Evolutionary conservation across 495 filamentous ascomycete species (phyloP).

Genomic region (Podospora pseudopauciseta): DNA sequence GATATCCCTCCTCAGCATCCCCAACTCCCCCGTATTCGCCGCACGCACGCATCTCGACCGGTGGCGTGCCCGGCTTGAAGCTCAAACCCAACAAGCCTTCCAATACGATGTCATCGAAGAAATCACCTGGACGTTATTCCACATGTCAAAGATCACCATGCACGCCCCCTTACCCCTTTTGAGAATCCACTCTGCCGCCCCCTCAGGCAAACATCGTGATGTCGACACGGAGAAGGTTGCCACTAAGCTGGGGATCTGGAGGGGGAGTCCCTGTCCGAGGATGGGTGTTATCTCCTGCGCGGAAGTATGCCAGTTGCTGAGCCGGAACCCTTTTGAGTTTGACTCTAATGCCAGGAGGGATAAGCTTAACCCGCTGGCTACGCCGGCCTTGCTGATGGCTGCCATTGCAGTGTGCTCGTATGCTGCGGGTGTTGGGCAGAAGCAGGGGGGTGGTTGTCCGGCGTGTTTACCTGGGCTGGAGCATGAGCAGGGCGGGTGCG

Average conservation of each 20-base stretch:
- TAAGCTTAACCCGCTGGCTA: slow-evolving; percentile 26
- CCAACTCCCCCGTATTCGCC: not conserved
- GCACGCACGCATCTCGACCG: not conserved
- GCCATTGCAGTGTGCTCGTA: slow-evolving; percentile 33
- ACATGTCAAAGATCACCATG: slow-evolving; percentile 30
- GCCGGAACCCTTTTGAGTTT: not conserved
- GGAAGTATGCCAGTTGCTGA: slow-evolving; percentile 27
- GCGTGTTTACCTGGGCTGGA: slow-evolving; percentile 19
- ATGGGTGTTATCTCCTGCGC: slow-evolving; percentile 28
- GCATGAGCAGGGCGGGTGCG: slow-evolving; percentile 10
- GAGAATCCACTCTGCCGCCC: slow-evolving; percentile 23
- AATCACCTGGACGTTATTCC: slow-evolving; percentile 28
- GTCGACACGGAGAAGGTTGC: slow-evolving; percentile 16
- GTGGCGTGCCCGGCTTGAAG: not conserved
- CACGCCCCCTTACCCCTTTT: slow-evolving; percentile 30
- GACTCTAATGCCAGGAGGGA: not conserved
- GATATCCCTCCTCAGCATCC: not conserved
- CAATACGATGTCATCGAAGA: slow-evolving; percentile 14
- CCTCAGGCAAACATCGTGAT: slow-evolving; percentile 2
- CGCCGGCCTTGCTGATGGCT: slow-evolving; percentile 31
- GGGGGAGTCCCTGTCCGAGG: slow-evolving; percentile 22
- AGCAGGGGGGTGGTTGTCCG: slow-evolving; percentile 21
- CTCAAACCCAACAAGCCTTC: not conserved
- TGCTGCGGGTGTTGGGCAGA: slow-evolving; percentile 10
- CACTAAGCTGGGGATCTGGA: slow-evolving; percentile 28